Evolutionary conservation across 23 red algal genomes (phyloP).

Genomic region (Gracilaria vermiculophylla): DNA sequence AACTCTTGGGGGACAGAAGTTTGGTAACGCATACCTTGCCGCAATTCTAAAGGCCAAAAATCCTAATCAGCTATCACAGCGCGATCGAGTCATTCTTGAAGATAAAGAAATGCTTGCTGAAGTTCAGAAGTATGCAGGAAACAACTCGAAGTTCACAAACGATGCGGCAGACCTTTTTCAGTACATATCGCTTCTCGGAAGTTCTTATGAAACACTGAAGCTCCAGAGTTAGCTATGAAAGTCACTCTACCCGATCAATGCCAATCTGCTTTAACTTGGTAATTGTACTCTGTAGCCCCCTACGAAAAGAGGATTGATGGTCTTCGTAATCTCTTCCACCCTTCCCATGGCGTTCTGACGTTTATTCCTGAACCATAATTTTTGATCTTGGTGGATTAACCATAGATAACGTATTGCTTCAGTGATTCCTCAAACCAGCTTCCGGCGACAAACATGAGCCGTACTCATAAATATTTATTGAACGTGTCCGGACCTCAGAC

Average conservation of each 20-base stretch:
- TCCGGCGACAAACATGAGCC: too few species aligned
- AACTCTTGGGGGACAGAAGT: slow-evolving; percentile 85
- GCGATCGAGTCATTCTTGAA: slow-evolving; percentile 67
- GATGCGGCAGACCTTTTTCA: slow-evolving; percentile 88
- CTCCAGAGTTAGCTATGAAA: not conserved
- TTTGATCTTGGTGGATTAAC: too few species aligned
- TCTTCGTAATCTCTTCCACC: too few species aligned
- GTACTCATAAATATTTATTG: too few species aligned
- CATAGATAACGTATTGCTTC: too few species aligned
- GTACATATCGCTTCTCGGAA: slow-evolving; percentile 75
- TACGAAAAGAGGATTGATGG: too few species aligned
- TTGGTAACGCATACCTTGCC: slow-evolving; percentile 79
- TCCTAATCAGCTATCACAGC: slow-evolving; percentile 42
- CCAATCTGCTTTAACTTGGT: too few species aligned
- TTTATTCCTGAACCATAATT: too few species aligned
- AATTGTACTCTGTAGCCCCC: too few species aligned
- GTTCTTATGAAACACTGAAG: slow-evolving; percentile 72
- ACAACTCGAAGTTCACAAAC: slow-evolving; percentile 79
- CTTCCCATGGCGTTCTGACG: too few species aligned
- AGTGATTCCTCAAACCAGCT: too few species aligned
- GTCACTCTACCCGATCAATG: not conserved
- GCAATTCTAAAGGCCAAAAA: slow-evolving; percentile 67
- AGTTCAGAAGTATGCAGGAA: slow-evolving; percentile 77
- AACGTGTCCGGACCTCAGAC: too few species aligned
- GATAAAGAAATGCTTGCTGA: slow-evolving; percentile 54